Conservation (phyloP, 306 rosid genomes). For the Calophaca sinica region DNA sequence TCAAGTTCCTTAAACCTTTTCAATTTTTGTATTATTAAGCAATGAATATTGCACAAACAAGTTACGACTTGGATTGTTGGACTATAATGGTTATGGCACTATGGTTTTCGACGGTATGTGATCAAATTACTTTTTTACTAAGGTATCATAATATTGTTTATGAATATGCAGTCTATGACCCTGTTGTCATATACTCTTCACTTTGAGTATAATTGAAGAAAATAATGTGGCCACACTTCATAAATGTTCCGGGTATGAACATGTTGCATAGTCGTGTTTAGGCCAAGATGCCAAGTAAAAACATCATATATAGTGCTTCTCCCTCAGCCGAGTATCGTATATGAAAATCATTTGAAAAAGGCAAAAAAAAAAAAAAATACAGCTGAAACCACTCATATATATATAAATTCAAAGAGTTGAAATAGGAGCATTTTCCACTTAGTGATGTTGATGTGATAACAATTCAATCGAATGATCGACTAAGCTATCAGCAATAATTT, state of each 20-base stretch:
- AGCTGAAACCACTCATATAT: neutral
- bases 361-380: neutral
- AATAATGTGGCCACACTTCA: slow-evolving; percentile 29
- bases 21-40: slow-evolving; percentile 25
- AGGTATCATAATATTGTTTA: slow-evolving; percentile 39
- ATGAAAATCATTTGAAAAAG: no score
- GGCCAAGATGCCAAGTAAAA: neutral
- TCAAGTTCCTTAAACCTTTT: slow-evolving; percentile 35
- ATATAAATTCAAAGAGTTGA: neutral
- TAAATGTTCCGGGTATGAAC: neutral
- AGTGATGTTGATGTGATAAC: neutral
- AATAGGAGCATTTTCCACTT: slow-evolving; percentile 3
- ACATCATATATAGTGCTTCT: no score
- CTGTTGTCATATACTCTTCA: slow-evolving; percentile 5
- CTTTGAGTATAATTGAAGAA: slow-evolving; percentile 52
- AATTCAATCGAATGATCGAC: no score
- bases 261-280: neutral
- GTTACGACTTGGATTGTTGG: slow-evolving; percentile 10
- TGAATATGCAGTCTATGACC: slow-evolving; percentile 26
- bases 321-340: no score
- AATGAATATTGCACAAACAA: slow-evolving; percentile 41
- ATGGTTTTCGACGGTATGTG: neutral
- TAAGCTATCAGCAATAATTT: no score
- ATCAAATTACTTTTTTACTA: slow-evolving; percentile 38
- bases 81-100: slow-evolving; percentile 31